These are phyloP conservation scores for Symbiodinium natans DNA, from an alignment of 73 alveolate genomes.

Conservation along the genomic window DNA sequence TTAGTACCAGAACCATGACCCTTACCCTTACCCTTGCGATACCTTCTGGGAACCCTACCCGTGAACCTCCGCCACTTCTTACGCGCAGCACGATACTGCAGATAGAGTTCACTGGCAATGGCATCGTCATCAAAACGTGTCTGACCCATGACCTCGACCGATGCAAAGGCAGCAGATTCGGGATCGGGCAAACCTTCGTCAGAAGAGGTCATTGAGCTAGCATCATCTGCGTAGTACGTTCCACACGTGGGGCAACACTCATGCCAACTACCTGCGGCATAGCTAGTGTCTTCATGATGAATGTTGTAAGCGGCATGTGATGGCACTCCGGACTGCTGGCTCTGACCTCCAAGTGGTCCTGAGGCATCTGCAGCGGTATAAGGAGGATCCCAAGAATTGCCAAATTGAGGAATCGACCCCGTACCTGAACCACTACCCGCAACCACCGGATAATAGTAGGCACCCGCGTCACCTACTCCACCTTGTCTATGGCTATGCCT, in stretches of 20 bases:
- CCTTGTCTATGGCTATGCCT: background rate
- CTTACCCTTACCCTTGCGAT: background rate
- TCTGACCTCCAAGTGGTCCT: no score
- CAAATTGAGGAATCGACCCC: no score
- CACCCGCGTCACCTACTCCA: background rate
- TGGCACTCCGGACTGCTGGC: no score
- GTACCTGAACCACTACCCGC: no score
- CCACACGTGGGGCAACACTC: background rate
- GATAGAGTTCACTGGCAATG: background rate
- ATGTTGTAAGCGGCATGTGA: no score
- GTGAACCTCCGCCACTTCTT: background rate
- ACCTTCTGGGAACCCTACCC: background rate
- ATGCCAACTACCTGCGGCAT: no score
- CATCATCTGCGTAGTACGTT: background rate
- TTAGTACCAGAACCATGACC: no score
- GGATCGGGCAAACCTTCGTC: background rate
- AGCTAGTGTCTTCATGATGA: no score
- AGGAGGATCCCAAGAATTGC: no score
- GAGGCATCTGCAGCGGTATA: no score
- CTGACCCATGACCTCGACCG: background rate
- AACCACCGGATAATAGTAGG: no score
- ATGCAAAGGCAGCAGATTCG: background rate
- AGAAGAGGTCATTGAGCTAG: background rate
- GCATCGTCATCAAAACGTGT: background rate
- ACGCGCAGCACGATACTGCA: background rate